Percentiles rank a stretch among this genome's conserved stretches.
phyloP scores from a whole-genome alignment of 2,329 filamentous ascomycete genomes.

The Fusarium sp. region DNA sequence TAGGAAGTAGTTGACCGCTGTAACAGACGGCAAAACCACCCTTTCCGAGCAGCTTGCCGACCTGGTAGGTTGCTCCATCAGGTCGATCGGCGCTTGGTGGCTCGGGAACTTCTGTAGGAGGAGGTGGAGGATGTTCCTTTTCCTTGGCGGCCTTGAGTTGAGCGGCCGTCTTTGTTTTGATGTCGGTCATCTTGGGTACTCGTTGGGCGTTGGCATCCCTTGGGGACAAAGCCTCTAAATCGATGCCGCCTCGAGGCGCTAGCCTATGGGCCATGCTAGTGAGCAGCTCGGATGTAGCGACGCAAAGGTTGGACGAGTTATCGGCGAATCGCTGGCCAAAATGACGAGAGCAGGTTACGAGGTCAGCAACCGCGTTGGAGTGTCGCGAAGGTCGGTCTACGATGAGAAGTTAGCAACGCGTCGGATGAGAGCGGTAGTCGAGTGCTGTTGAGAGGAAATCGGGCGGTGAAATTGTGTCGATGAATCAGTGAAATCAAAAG shows the following conservation, averaged over 20 bases:
- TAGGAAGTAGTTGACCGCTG: constrained; percentile 76
- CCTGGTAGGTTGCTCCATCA: constrained; percentile 80
- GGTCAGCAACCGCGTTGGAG: constrained; percentile 36
- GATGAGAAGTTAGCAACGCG: constrained; percentile 19
- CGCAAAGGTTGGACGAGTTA: constrained; percentile 8
- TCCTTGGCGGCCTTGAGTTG: constrained; percentile 72
- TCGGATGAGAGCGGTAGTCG: not conserved
- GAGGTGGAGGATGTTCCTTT: constrained; percentile 77
- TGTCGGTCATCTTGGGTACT: constrained; percentile 63
- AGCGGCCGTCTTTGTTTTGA: constrained; percentile 67
- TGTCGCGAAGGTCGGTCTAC: constrained; percentile 37
- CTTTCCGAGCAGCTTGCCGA: constrained; percentile 82
- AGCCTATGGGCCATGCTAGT: constrained; percentile 64
- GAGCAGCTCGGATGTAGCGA: constrained; percentile 9
- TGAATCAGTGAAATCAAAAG: constrained; percentile 4
- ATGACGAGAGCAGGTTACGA: constrained; percentile 24
- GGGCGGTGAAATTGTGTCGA: constrained; percentile 21
- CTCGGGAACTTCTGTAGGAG: constrained; percentile 72
- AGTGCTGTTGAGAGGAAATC: not conserved
- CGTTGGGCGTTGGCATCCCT: constrained; percentile 75
- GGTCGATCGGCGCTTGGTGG: constrained; percentile 78
- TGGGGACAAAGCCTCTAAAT: constrained; percentile 76
- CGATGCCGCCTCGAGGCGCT: constrained; percentile 64
- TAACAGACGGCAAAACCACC: constrained; percentile 89
- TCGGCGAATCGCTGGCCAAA: constrained; percentile 11